These are phyloP conservation scores for Lipomyces sp. DNA, from an alignment of 805 yeast species.

Conservation along the genomic window DNA sequence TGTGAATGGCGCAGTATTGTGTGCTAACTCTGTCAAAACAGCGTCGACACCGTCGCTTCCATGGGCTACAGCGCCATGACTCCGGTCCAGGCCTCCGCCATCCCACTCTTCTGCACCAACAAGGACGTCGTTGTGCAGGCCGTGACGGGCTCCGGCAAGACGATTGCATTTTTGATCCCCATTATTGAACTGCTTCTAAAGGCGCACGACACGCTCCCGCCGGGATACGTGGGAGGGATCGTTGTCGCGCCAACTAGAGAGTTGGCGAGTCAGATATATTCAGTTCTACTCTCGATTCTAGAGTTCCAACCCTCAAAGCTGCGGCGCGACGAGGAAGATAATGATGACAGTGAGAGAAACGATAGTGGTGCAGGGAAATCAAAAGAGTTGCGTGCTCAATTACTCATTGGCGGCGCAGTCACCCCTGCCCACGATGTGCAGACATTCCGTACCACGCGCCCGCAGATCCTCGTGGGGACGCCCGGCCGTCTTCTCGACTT, in stretches of 20 bases:
- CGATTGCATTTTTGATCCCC: slow-evolving; percentile 85
- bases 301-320: slow-evolving; percentile 49
- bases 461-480: slow-evolving; percentile 82
- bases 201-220: slow-evolving; percentile 35
- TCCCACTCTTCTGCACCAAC: slow-evolving; percentile 76
- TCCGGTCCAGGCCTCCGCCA: slow-evolving; percentile 93
- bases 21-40: not conserved
- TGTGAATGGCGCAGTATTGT: not conserved
- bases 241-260: slow-evolving; percentile 70
- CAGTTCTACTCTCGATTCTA: slow-evolving; percentile 60
- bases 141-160: slow-evolving; percentile 97
- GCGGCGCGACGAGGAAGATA: slow-evolving; percentile 4
- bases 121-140: slow-evolving; percentile 97
- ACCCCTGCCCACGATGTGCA: slow-evolving; percentile 59
- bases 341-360: slow-evolving; percentile 23
- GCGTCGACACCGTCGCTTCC: slow-evolving; percentile 60
- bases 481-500: slow-evolving; percentile 88
- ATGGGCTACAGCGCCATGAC: slow-evolving; percentile 82
- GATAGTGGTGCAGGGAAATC: slow-evolving; percentile 14
- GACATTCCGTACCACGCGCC: slow-evolving; percentile 49
- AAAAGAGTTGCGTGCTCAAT: slow-evolving; percentile 34
- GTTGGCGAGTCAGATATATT: slow-evolving; percentile 52
- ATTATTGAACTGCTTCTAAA: slow-evolving; percentile 55
- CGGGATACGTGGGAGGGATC: slow-evolving; percentile 69
- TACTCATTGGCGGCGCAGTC: slow-evolving; percentile 45